phyloP scores from a whole-genome alignment of 2,329 filamentous ascomycete species.

The Exserohilum rostratum region DNA sequence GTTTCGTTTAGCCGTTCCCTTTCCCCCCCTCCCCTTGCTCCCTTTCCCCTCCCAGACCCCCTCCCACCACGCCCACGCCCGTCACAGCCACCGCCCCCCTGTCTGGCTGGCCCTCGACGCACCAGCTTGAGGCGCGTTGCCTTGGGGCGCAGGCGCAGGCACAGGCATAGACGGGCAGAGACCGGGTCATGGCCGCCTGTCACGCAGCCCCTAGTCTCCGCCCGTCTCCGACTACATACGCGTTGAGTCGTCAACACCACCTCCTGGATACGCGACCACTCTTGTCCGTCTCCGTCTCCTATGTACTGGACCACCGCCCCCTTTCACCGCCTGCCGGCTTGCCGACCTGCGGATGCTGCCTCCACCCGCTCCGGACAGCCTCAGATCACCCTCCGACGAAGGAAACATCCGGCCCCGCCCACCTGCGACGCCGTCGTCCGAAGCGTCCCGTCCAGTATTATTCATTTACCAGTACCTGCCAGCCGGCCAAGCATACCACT shows the following conservation, averaged over 20 bases:
- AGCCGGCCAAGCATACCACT: no score
- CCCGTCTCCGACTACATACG: neutral
- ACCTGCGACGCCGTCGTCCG: neutral
- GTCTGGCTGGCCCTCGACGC: neutral
- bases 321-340: neutral
- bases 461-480: no score
- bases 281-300: neutral
- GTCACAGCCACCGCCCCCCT: no score
- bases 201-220: neutral
- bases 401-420: neutral
- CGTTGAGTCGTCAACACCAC: neutral
- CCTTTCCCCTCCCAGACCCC: no score
- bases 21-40: neutral
- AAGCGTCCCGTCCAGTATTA: neutral
- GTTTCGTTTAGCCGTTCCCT: slow-evolving; percentile 2
- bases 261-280: neutral
- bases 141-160: neutral
- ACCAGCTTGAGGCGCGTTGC: neutral
- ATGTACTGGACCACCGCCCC: neutral
- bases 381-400: neutral
- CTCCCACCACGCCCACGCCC: no score
- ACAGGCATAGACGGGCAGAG: no score
- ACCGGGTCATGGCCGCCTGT: neutral
- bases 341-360: neutral
- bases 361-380: neutral